Base-by-base conservation (phyloP, 1,139 yeast genomes). In the Keqinozyma sinolaborantium region DNA sequence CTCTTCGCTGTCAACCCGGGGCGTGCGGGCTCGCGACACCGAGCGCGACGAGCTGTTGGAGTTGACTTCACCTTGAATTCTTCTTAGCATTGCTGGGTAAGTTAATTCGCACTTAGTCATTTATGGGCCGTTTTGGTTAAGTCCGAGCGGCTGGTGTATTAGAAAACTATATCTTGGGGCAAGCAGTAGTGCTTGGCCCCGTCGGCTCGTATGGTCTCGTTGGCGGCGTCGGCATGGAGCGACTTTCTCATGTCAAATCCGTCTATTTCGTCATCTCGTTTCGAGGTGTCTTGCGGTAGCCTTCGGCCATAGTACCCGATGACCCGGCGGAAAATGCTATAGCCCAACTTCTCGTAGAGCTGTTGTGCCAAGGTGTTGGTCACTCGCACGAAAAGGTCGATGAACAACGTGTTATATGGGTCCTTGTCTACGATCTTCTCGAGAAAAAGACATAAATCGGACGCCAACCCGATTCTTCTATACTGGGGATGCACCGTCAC, bases 381-480 rank as follows among this genome's bases (percentile, higher is more conserved):
- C 20, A 92, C 87, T 48, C 88, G 82, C 23, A 92, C 98, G 56
- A 87, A 92, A 33, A 92, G 70, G 53, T 92, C 99, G 46, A 90
- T 78, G 53, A 92, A 92, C 48, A 83, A 78, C 4, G 94, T 83
- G 40, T 79, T 69, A 45, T 81, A 80, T 0, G 88, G 88, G 27
- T 74, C 68, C 15, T 68, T 72, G 12, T 76, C 73, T 2, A 95
- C 83, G 31, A 83, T 72, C 30, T 76, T 70, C 47, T 83, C 92
- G 27, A 94, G 62, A 41, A 85, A 77, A 26, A 73, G 64, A 51
- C 96, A 90, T 34, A 90, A 67, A 38, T 73, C 73, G 3, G 84
- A 78, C 1, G 97, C 98, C 30, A 90, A 64, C 2, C 95, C 95
- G 14, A 92, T 70, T 38, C 98, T 65, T 37, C 99, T 66, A 50